phyloP scores from a whole-genome alignment of 495 filamentous ascomycete species.

The Penicillium waksmanii region DNA sequence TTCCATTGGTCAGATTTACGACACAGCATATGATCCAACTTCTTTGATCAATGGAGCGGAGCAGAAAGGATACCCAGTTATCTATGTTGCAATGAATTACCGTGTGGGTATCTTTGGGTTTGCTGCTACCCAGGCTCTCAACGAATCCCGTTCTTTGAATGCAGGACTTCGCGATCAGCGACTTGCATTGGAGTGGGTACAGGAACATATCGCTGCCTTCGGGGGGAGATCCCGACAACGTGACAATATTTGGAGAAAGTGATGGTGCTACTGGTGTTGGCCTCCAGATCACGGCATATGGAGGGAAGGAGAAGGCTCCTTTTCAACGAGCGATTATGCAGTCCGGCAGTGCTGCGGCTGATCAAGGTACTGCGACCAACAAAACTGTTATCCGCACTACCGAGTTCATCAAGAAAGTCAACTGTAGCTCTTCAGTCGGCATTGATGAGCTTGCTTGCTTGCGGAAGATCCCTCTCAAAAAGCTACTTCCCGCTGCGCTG shows the following conservation, averaged over 20 bases:
- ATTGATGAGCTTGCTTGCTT: slow-evolving; percentile 16
- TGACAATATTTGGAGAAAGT: slow-evolving; percentile 22
- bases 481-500: slow-evolving; percentile 1
- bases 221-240: slow-evolving; percentile 23
- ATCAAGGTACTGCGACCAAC: slow-evolving; percentile 9
- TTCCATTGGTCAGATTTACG: slow-evolving; percentile 21
- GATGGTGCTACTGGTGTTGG: slow-evolving; percentile 18
- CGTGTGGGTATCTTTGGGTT: slow-evolving; percentile 22
- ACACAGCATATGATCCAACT: slow-evolving; percentile 16
- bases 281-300: slow-evolving; percentile 20
- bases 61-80: slow-evolving; percentile 14
- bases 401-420: slow-evolving; percentile 10
- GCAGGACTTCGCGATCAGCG: slow-evolving; percentile 20
- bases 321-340: slow-evolving; percentile 22
- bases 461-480: slow-evolving; percentile 10
- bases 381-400: slow-evolving; percentile 9
- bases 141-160: slow-evolving; percentile 14
- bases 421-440: slow-evolving; percentile 16
- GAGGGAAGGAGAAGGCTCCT: slow-evolving; percentile 7
- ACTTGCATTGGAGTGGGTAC: slow-evolving; percentile 19
- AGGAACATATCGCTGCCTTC: slow-evolving; percentile 18
- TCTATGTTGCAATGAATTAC: slow-evolving; percentile 24
- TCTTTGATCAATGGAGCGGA: slow-evolving; percentile 10
- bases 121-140: slow-evolving; percentile 15
- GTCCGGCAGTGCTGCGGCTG: slow-evolving; percentile 13